Conservation (phyloP, 2,329 filamentous ascomycete species). For the Aspergillus neotritici region DNA sequence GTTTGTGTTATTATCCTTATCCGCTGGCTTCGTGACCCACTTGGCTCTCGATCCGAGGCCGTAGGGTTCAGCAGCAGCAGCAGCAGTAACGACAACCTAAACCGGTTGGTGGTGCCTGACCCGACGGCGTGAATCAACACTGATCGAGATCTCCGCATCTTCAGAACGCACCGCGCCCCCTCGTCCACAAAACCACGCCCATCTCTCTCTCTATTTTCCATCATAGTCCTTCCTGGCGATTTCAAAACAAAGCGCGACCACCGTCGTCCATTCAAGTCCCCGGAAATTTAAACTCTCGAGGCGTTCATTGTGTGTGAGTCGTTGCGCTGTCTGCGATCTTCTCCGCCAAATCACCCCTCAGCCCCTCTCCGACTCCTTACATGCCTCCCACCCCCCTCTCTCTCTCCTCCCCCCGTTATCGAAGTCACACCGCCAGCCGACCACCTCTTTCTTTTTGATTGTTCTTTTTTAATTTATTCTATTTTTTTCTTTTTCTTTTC, state of each 20-base stretch:
- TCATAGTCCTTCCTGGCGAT: slow-evolving; percentile 20
- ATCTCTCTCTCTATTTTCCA: too few relatives aligned
- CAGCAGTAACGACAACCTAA: neutral
- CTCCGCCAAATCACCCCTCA: slow-evolving; percentile 30
- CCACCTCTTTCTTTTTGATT: slow-evolving; percentile 8
- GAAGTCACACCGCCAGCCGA: slow-evolving; percentile 29
- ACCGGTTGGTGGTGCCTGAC: slow-evolving; percentile 5
- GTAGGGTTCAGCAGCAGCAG: slow-evolving; percentile 9
- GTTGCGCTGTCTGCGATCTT: slow-evolving; percentile 23
- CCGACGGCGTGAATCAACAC: slow-evolving; percentile 23
- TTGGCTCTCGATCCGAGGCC: slow-evolving; percentile 12
- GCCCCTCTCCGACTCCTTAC: slow-evolving; percentile 35
- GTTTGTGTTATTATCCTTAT: slow-evolving; percentile 16
- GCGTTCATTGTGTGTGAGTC: slow-evolving; percentile 37
- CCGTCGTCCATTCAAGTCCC: slow-evolving; percentile 8
- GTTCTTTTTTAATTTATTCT: slow-evolving; percentile 11
- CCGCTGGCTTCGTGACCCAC: slow-evolving; percentile 4
- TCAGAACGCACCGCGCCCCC: slow-evolving; percentile 16
- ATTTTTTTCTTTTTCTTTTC: too few relatives aligned
- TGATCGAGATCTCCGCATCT: slow-evolving; percentile 31
- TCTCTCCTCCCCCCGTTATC: slow-evolving; percentile 24
- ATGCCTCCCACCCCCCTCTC: slow-evolving; percentile 32
- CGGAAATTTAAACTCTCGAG: slow-evolving; percentile 25
- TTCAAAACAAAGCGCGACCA: slow-evolving; percentile 5
- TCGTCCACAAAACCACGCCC: slow-evolving; percentile 1